Percentiles rank a stretch among this genome's conserved stretches.
Conservation (phyloP, 148 eudicot species). For the Polygonum aviculare region DNA sequence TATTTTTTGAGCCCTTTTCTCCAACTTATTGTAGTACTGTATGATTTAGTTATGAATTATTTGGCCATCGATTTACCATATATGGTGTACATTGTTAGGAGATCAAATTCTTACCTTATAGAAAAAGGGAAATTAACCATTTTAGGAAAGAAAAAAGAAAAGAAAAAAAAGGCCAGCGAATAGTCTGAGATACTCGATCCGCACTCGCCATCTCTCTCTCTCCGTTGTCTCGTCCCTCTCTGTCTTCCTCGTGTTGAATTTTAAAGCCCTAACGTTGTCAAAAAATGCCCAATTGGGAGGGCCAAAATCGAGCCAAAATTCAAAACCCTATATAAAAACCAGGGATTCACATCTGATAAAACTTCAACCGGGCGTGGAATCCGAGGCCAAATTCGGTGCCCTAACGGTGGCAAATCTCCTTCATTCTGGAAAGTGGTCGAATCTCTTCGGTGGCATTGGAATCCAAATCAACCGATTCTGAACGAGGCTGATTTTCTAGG, state of each 20-base stretch:
- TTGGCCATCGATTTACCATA: too few relatives aligned
- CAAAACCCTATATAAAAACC: not conserved
- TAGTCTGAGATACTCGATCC: constrained; percentile 1
- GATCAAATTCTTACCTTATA: too few relatives aligned
- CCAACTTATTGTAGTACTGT: too few relatives aligned
- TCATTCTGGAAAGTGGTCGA: not conserved
- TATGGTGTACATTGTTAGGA: too few relatives aligned
- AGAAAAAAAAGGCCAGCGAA: not conserved
- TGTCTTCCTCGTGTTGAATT: constrained; percentile 2
- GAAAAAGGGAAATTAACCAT: not conserved
- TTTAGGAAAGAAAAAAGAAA: not conserved
- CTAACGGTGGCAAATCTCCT: not conserved
- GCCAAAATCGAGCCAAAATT: not conserved
- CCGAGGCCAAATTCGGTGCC: constrained; percentile 1
- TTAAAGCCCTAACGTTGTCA: not conserved
- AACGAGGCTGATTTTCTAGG: not conserved
- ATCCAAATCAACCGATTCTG: not conserved
- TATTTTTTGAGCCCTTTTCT: too few relatives aligned
- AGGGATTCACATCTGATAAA: not conserved
- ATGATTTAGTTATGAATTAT: too few relatives aligned
- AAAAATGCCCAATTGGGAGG: not conserved
- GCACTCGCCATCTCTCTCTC: not conserved
- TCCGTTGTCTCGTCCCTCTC: constrained; percentile 3
- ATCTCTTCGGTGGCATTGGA: not conserved
- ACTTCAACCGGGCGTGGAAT: not conserved